phyloP scores from a whole-genome alignment of 2,329 filamentous ascomycete species.

The Lachnellula cervina region DNA sequence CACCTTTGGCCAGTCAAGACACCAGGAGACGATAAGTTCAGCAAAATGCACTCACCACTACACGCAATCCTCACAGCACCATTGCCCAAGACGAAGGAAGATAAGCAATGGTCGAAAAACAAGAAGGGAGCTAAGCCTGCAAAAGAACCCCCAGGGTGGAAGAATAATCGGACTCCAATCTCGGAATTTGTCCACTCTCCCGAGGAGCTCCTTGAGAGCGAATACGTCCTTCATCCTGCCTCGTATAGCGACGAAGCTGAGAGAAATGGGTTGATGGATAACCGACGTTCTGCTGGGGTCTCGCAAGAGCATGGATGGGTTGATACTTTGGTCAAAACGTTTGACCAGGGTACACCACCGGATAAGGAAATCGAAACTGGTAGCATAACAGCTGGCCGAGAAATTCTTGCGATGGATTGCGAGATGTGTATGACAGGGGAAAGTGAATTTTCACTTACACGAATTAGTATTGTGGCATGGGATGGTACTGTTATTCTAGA shows the following conservation, averaged over 20 bases:
- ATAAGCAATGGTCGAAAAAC: conserved; percentile 45
- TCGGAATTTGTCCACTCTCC: conserved; percentile 69
- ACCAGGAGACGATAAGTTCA: conserved; percentile 77
- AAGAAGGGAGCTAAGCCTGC: conserved; percentile 57
- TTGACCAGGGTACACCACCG: conserved; percentile 64
- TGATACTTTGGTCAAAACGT: conserved; percentile 62
- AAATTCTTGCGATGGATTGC: conserved; percentile 81
- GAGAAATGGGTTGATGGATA: conserved; percentile 46
- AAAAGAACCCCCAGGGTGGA: conserved; percentile 60
- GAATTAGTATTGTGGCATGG: conserved; percentile 85
- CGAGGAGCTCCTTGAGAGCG: conserved; percentile 74
- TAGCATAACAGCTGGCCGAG: conserved; percentile 76
- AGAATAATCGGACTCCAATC: conserved; percentile 73
- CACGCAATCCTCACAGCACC: conserved; percentile 77
- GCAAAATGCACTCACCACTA: conserved; percentile 80
- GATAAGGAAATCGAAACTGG: conserved; percentile 71
- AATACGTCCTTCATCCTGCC: conserved; percentile 79
- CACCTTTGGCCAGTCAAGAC: conserved; percentile 87
- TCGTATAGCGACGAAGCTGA: conserved; percentile 56
- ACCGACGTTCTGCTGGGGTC: conserved; percentile 46
- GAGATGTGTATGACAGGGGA: conserved; percentile 93
- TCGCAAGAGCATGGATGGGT: conserved; percentile 68
- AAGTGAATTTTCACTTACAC: conserved; percentile 75
- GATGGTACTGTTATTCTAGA: conserved; percentile 77
- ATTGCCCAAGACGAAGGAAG: conserved; percentile 62